Conservation (phyloP, 2,329 filamentous ascomycete genomes). For the Cladosporium halotolerans region DNA sequence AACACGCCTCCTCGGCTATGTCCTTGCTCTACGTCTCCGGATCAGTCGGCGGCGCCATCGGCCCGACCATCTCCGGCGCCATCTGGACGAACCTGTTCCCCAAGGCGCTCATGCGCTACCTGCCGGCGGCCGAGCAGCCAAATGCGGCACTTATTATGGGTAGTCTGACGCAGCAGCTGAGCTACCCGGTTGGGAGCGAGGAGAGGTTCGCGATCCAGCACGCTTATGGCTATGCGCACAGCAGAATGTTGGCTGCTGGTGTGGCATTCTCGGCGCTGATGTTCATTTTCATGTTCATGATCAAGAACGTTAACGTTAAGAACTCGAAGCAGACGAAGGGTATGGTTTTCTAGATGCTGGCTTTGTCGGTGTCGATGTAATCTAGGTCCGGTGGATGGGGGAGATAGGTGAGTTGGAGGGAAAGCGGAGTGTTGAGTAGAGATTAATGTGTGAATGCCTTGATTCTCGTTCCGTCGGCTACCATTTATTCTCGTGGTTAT, state of each 20-base stretch:
- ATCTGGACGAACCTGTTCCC: constrained; percentile 25
- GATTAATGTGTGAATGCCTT: too few relatives aligned
- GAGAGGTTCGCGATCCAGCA: constrained; percentile 42
- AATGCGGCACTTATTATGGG: constrained; percentile 30
- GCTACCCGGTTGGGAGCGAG: constrained; percentile 37
- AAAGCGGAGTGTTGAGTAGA: too few relatives aligned
- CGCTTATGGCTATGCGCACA: constrained; percentile 45
- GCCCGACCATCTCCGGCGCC: constrained; percentile 32
- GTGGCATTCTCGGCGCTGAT: constrained; percentile 27
- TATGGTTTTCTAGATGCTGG: constrained; percentile 22
- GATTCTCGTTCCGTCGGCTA: too few relatives aligned
- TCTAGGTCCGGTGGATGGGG: too few relatives aligned
- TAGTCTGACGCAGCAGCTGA: constrained; percentile 32
- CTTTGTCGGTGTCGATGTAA: not conserved
- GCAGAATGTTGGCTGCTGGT: constrained; percentile 35
- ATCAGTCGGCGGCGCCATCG: constrained; percentile 46
- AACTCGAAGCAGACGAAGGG: constrained; percentile 32
- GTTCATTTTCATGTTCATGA: constrained; percentile 26
- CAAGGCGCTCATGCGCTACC: constrained; percentile 13
- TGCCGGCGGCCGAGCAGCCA: constrained; percentile 23
- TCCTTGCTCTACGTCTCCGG: constrained; percentile 19
- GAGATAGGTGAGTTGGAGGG: too few relatives aligned
- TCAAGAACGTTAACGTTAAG: constrained; percentile 31
- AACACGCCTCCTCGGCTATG: constrained; percentile 22
- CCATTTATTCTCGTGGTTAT: too few relatives aligned